These are phyloP conservation scores for Didymella pomorum DNA, from an alignment of 2,329 filamentous ascomycete species.

Conservation along the genomic window DNA sequence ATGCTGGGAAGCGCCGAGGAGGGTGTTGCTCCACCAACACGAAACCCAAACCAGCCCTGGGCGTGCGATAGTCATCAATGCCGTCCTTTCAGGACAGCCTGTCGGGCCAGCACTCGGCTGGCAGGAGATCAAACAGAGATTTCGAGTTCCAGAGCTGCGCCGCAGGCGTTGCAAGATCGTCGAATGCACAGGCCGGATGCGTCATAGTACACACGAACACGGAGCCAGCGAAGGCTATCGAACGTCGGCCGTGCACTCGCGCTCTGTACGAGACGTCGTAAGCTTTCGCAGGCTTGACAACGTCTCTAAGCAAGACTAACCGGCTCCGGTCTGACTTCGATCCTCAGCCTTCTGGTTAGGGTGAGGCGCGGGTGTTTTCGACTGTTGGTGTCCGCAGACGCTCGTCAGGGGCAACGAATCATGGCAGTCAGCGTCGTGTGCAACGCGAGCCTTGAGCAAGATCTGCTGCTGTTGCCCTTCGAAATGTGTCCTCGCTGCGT, in stretches of 20 bases:
- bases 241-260: conserved; percentile 46
- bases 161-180: conserved; percentile 44
- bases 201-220: conserved; percentile 38
- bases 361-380: conserved; percentile 39
- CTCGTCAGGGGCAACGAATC: conserved; percentile 24
- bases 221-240: conserved; percentile 45
- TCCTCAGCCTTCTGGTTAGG: conserved; percentile 39
- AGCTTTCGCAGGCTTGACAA: conserved; percentile 36
- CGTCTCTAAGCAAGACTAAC: conserved; percentile 25
- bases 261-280: conserved; percentile 43
- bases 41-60: conserved; percentile 48
- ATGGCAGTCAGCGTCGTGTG: conserved; percentile 18
- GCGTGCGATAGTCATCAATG: conserved; percentile 29
- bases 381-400: conserved; percentile 18
- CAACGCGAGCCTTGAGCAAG: conserved; percentile 31
- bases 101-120: conserved; percentile 32
- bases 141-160: conserved; percentile 33
- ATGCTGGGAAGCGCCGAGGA: conserved; percentile 28
- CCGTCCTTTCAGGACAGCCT: conserved; percentile 29
- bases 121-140: conserved; percentile 35
- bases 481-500: conserved; percentile 30
- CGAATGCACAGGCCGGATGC: conserved; percentile 41
- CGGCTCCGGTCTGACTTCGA: conserved; percentile 27
- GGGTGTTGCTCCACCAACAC: conserved; percentile 36
- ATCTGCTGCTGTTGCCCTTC: conserved; percentile 23